phyloP scores from a whole-genome alignment of 805 yeast genomes.

The Hanseniaspora osmophila region DNA sequence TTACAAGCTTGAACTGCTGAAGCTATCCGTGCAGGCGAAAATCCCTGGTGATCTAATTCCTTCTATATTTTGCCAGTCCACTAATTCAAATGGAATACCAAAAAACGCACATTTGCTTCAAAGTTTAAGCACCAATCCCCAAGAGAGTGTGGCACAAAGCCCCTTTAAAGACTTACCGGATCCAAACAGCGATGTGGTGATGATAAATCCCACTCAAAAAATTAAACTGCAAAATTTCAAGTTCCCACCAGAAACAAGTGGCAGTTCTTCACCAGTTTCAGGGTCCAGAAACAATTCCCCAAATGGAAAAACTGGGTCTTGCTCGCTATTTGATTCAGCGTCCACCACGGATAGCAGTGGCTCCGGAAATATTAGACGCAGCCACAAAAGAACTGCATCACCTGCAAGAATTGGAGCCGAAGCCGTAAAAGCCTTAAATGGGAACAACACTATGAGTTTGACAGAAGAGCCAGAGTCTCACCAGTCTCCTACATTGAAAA shows the following conservation, averaged over 20 bases:
- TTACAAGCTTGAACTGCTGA: constrained; percentile 49
- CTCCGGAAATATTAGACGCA: constrained; percentile 6
- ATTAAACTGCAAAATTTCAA: constrained; percentile 3
- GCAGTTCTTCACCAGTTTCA: constrained; percentile 6
- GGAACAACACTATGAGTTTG: constrained; percentile 8
- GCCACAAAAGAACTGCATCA: constrained; percentile 33
- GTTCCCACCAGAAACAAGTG: constrained; percentile 4
- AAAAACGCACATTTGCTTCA: no score
- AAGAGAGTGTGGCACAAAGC: neutral
- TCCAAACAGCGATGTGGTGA: constrained; percentile 6
- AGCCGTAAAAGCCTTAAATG: constrained; percentile 42
- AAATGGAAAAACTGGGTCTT: constrained; percentile 4
- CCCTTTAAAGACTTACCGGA: constrained; percentile 1
- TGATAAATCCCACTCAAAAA: constrained; percentile 2
- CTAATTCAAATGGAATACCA: no score
- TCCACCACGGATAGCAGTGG: constrained; percentile 7
- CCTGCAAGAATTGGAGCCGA: constrained; percentile 65
- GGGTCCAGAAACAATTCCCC: constrained; percentile 2
- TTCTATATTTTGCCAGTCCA: constrained; percentile 29
- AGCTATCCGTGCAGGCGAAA: constrained; percentile 45
- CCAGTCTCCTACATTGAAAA: neutral
- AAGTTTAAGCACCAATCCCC: no score
- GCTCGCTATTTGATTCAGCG: neutral
- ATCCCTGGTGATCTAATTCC: constrained; percentile 57
- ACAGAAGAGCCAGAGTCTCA: constrained; percentile 2